Evolutionary conservation across 441 rosid species (phyloP), one percentile per base, ranked within the genome.

Genomic region (Breynia disticha): DNA sequence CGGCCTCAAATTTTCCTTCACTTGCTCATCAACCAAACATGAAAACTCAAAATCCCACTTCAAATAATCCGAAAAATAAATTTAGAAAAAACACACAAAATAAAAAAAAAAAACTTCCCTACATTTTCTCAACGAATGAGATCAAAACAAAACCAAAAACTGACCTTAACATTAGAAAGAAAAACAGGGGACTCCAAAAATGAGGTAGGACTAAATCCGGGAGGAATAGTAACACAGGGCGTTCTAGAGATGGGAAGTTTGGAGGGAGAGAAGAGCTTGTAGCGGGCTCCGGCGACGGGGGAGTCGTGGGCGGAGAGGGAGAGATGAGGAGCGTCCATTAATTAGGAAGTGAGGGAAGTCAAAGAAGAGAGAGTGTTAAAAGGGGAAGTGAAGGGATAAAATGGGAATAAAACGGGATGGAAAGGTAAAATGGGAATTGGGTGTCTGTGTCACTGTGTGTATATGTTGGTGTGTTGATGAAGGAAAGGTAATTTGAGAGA

Each of bases 211-310:
- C 95, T 88, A 46, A 82, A 78, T 13, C 87, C 97, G 9, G 97
- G 90, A 55, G 97, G 95, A 69, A 86, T 76, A 57, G 80, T 77
- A 66, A 82, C 76, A 58, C 86, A 81, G 42, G 88, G 39, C 4
- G 91, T 76, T 66, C 95, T 73, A 19, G 95, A 79, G 86, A 88
- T 93, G 80, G 97, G 97, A 21, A 93, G 83, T 82, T 84, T 88
- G 13, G 95, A 90, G 56, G 98, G 98, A 22, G 98, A 87, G 81
- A 88, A 77, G 2, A 93, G 80, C 90, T 81, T 86, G 68, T 93
- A 93, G 80, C 91, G 74, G 19, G 98, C 95, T 4, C 86, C 86
- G 50, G 37, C 19, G 15, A 22, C 58, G 56, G 60, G 72, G 68
- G 68, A 65, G 56, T 54, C 19, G 54, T 6, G 48, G 12, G 65